These are phyloP conservation scores for Fagopyrum homotropicum DNA, from an alignment of 148 eudicot genomes.

Conservation along the genomic window DNA sequence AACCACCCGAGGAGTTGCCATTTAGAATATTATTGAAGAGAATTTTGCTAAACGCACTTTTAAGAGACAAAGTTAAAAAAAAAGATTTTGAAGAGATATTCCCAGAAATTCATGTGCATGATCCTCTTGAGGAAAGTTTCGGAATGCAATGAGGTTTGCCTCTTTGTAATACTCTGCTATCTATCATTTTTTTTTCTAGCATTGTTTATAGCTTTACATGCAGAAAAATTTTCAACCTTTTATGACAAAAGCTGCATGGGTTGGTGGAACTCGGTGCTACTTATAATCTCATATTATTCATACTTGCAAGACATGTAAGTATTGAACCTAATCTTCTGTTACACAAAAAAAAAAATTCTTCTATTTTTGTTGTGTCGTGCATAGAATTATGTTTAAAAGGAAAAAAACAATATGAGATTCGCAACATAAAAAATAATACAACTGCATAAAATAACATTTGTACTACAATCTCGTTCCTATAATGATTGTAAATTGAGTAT, in stretches of 20 bases:
- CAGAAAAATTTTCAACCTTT: no score
- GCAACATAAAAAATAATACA: no score
- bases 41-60: slow-evolving; percentile 83
- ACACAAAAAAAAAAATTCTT: no score
- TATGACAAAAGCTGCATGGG: slow-evolving; percentile 64
- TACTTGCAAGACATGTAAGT: slow-evolving; percentile 70
- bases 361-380: no score
- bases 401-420: no score
- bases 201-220: neutral
- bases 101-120: slow-evolving; percentile 76
- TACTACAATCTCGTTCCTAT: no score
- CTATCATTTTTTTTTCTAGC: neutral
- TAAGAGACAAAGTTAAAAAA: slow-evolving; percentile 89
- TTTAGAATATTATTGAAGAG: slow-evolving; percentile 85
- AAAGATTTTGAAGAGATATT: slow-evolving; percentile 89
- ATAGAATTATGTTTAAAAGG: no score
- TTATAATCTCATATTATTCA: slow-evolving; percentile 61
- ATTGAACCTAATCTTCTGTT: neutral
- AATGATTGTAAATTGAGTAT: no score
- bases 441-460: no score
- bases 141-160: slow-evolving; percentile 65
- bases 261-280: slow-evolving; percentile 41
- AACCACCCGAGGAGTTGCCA: slow-evolving; percentile 84
- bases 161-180: neutral
- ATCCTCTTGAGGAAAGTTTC: slow-evolving; percentile 93